Base-by-base conservation (phyloP, 2,329 filamentous ascomycete species). In the Diplodia corticola region DNA sequence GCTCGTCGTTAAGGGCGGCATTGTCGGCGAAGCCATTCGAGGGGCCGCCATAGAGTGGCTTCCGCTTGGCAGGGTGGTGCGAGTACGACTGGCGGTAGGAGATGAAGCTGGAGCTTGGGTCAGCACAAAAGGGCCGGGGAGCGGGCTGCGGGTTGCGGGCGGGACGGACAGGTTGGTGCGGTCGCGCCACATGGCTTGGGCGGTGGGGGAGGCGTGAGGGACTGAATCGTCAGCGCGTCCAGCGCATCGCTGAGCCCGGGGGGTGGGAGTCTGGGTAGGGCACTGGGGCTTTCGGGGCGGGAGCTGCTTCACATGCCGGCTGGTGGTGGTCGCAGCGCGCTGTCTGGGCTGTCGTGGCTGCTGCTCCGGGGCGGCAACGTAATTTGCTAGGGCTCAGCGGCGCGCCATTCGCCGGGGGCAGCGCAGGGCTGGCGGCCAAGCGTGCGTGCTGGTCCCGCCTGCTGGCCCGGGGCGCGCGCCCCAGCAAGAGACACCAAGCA, bases 61-160 rank as follows among this genome's bases (percentile, higher is more conserved):
- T 92, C 80, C 93, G 93, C 81, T 96, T 93, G 68, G 89, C 87
- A 64, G 95, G 95, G 78, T 97, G 93, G 80, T 98, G 95, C 73
- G 93, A 88, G 81, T 97, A 98, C 74, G 94, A 98, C 83, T 99
- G 95, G 75, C 95, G 93, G 85, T 98, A 99, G 80, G 95, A 98
- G 78, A 99, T 95, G 80, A 96, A 99, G 78, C 94, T 97, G 76
- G 71, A 78, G 71, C 72, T 71, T 72, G 73, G 70, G 73, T 79
- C 71, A 79, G 76, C 70, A 69, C 59, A 67, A 70, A 64, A 64
- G 33, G 67, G 66, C 68, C 57, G 55, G 67, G 66, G 65, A 64
- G 64, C 46, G n/a, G 64, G 30, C 37, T 33, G 48, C 65, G 44
- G 60, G 28, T 6, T 4, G 28, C 28, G 30, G 51, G 55, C 37